phyloP scores from a whole-genome alignment of 345 rosid genomes.

The Nephelium lappaceum region DNA sequence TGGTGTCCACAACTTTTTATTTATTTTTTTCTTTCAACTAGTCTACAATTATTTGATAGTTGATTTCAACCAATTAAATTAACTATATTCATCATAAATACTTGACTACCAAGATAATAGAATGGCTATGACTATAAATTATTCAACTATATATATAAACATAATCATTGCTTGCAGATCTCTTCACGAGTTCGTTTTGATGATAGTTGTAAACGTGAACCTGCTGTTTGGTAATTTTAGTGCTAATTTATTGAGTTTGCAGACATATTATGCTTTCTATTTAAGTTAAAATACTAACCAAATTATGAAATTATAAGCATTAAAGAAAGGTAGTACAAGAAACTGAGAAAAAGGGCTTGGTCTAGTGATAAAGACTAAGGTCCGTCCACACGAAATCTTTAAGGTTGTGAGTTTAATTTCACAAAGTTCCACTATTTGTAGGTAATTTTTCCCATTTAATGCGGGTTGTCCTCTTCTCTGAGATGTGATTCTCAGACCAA shows the following conservation, averaged over 20 bases:
- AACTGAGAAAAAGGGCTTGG: too few species aligned
- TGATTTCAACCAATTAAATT: background rate
- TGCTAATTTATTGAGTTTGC: background rate
- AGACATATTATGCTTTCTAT: background rate
- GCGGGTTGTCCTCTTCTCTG: too few species aligned
- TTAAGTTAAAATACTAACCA: background rate
- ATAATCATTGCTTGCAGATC: background rate
- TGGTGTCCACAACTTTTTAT: constrained; percentile 32
- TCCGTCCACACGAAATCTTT: too few species aligned
- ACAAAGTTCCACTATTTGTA: too few species aligned
- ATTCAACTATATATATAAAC: too few species aligned
- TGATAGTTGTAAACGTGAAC: background rate
- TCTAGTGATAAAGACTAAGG: too few species aligned
- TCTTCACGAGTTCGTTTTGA: background rate
- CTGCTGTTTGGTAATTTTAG: background rate
- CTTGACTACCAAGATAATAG: constrained; percentile 9
- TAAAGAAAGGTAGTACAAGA: background rate
- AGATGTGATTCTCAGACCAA: too few species aligned
- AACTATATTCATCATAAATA: constrained; percentile 6
- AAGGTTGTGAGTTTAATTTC: too few species aligned
- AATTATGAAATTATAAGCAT: background rate
- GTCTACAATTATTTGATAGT: constrained; percentile 1
- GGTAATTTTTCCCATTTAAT: too few species aligned
- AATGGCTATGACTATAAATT: background rate
- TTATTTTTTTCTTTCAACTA: background rate